phyloP scores from a whole-genome alignment of 2,329 filamentous ascomycete species.

The Trichoderma arundinaceum region DNA sequence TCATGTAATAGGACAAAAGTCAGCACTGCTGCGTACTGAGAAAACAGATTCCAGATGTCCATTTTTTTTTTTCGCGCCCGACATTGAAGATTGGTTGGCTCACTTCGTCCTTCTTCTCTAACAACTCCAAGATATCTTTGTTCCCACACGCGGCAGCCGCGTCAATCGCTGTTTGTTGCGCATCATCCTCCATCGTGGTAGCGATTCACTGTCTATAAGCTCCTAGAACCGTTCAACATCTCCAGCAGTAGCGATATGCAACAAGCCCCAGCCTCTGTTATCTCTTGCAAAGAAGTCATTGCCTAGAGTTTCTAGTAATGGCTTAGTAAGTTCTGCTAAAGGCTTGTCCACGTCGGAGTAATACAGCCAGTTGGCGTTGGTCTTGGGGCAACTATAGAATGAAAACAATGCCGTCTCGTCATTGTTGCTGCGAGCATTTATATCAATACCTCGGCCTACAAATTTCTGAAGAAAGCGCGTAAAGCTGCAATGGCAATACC shows the following conservation, averaged over 20 bases:
- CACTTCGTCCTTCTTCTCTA: conserved; percentile 39
- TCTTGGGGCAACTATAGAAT: conserved; percentile 19
- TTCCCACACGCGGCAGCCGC: conserved; percentile 43
- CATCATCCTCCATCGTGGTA: conserved; percentile 40
- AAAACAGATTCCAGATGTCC: neutral
- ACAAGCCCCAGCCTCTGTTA: conserved; percentile 37
- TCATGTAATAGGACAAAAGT: too few species aligned
- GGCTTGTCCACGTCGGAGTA: neutral
- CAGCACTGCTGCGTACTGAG: neutral
- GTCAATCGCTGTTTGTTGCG: conserved; percentile 43
- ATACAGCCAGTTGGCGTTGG: accelerated
- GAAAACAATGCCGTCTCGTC: conserved; percentile 39
- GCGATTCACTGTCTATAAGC: conserved; percentile 40
- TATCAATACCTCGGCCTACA: conserved; percentile 31
- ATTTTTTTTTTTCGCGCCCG: neutral
- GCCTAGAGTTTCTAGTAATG: conserved; percentile 32
- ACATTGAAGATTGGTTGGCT: neutral
- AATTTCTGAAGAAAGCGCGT: conserved; percentile 35
- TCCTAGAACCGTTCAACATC: conserved; percentile 36
- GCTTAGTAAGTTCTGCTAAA: neutral
- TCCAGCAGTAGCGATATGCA: conserved; percentile 40
- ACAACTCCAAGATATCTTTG: conserved; percentile 39
- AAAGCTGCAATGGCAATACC: conserved; percentile 14
- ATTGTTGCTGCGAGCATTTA: conserved; percentile 38
- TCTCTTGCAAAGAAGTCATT: conserved; percentile 41